A percentile compares a stretch with the other conserved stretches of the same genome.
These are phyloP conservation scores for Durotheca rogersii DNA, from an alignment of 495 filamentous ascomycete species.

Conservation along the genomic window DNA sequence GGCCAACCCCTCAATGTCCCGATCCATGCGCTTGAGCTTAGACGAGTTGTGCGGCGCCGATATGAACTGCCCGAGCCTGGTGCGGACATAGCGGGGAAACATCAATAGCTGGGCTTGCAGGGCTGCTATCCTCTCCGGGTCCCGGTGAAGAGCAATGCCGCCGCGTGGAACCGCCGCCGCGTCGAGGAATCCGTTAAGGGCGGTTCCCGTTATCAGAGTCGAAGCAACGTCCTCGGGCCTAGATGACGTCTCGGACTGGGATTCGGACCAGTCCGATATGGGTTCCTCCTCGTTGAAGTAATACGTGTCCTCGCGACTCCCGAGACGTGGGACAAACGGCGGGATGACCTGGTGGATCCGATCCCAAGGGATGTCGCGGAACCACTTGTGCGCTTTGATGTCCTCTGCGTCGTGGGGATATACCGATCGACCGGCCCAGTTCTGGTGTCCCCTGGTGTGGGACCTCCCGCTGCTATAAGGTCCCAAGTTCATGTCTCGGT, in stretches of 20 bases:
- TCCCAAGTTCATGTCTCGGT: slow-evolving; percentile 27
- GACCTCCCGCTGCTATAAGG: slow-evolving; percentile 15
- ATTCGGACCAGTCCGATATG: slow-evolving; percentile 57
- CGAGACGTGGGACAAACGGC: slow-evolving; percentile 73
- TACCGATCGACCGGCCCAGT: slow-evolving; percentile 59
- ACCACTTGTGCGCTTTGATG: slow-evolving; percentile 77
- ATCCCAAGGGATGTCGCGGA: slow-evolving; percentile 67
- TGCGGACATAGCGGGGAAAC: slow-evolving; percentile 42
- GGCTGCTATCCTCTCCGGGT: slow-evolving; percentile 25
- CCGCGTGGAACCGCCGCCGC: background rate
- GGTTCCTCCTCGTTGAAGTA: slow-evolving; percentile 83
- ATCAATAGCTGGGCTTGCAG: slow-evolving; percentile 37
- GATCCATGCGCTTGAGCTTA: slow-evolving; percentile 46
- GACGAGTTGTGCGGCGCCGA: slow-evolving; percentile 45
- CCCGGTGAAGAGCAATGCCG: slow-evolving; percentile 8
- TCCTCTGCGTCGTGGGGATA: slow-evolving; percentile 76
- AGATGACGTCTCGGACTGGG: slow-evolving; percentile 29
- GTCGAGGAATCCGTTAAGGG: background rate
- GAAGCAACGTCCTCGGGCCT: slow-evolving; percentile 19
- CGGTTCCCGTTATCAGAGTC: slow-evolving; percentile 22
- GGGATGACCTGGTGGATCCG: slow-evolving; percentile 65
- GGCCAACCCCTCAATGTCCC: slow-evolving; percentile 42
- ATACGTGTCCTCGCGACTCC: slow-evolving; percentile 73
- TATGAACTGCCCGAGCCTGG: slow-evolving; percentile 43
- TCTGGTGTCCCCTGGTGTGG: slow-evolving; percentile 28